Evolutionary conservation across 2,329 filamentous ascomycete genomes (phyloP).

Genomic region (Ophiostoma australiae): DNA sequence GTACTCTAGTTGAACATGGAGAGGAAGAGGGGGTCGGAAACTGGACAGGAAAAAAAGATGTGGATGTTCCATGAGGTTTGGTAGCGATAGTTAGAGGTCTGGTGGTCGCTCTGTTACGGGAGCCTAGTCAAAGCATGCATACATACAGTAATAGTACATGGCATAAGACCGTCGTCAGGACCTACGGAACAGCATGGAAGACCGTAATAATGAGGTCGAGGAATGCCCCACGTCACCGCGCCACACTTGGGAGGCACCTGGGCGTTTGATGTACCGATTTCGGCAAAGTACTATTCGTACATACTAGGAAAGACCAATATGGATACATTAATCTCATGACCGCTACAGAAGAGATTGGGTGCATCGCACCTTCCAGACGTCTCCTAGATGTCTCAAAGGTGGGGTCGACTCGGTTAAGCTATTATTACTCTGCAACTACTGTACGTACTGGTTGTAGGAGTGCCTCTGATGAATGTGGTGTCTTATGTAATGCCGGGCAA

Average conservation of each 20-base stretch:
- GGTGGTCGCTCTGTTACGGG: background rate
- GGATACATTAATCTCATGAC: background rate
- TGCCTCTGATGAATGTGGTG: background rate
- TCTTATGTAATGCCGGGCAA: slow-evolving; percentile 12
- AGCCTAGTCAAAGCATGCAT: slow-evolving; percentile 6
- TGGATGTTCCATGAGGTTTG: background rate
- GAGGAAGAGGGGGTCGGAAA: background rate
- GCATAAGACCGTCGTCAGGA: background rate
- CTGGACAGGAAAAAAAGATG: background rate
- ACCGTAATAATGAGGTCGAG: background rate
- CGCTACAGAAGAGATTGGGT: background rate
- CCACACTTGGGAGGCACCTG: background rate
- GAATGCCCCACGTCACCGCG: slow-evolving; percentile 11
- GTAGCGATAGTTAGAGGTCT: background rate
- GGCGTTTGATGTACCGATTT: background rate
- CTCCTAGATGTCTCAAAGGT: slow-evolving; percentile 7
- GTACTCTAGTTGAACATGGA: background rate
- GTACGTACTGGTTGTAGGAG: no score
- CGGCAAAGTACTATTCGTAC: background rate
- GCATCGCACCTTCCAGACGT: slow-evolving; percentile 1
- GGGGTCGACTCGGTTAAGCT: background rate
- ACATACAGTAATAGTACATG: no score
- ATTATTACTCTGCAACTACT: background rate
- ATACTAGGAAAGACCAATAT: background rate
- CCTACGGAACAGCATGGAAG: background rate